Base-by-base conservation (phyloP, 2,329 filamentous ascomycete species). In the Ascomycota sp. region DNA sequence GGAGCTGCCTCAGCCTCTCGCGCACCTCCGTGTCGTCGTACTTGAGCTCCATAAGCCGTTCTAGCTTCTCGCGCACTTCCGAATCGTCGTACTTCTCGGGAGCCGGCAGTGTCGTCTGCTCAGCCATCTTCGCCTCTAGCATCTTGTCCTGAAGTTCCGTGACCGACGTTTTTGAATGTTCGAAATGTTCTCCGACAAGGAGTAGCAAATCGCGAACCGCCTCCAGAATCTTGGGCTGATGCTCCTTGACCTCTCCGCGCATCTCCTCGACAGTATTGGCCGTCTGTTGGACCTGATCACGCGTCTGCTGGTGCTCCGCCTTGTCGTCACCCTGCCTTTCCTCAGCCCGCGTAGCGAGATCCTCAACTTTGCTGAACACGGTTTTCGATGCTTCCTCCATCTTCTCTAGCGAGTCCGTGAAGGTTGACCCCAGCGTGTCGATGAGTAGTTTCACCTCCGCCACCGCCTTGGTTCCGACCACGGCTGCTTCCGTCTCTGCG, bases 381-480 rank as follows among this genome's bases (percentile, higher is more conserved):
- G 78, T 83, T 55, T 80, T 81, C 7, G 81, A 86, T 27, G 89
- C 82, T 43, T 82, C 75, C 32, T 81, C 73, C 65, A 86, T 77
- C 52, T 83, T 86, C 44, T 92, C 80, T 33, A 85, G 68, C 1
- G 79, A 76, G 31, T 91, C 81, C 0, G 75, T 79, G 31, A 93
- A 72, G 6, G 74, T 75, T 23, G 71, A 70, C 7, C 82, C 80
- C 28, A 94, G 73, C 0, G 80, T 83, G 40, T 92, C 83, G 33
- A 93, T 75, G 1, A 91, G 69, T 7, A 80, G 57, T 50, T 81
- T 86, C 34, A 95, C 68, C 36, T 94, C 85, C 0, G 82, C 73
- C 31, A 91, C 69, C 4, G 68, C 63, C 52, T 83, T 93, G 19
- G 78, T 86, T 35, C 64, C 69, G 11, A 72, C 61, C 7, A 91